Conservation (phyloP, 148 eudicot species). For the Amaranthus cruentus region DNA sequence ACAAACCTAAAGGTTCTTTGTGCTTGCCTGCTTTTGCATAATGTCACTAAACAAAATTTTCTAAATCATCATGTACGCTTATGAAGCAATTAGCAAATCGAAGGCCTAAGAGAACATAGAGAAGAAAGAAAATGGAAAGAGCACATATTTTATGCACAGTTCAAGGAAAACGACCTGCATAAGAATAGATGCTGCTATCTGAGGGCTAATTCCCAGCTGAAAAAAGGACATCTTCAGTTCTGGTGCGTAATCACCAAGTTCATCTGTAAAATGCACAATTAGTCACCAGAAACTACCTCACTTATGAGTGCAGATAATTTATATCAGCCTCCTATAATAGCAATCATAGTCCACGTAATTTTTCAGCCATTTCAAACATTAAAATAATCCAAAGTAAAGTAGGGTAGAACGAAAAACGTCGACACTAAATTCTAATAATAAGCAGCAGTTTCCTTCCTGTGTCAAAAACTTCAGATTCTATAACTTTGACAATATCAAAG, state of each 20-base stretch:
- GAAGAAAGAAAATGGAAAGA: background rate
- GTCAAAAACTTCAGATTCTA: background rate
- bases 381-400: background rate
- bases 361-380: background rate
- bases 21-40: background rate
- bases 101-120: background rate
- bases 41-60: background rate
- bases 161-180: slow-evolving; percentile 65
- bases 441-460: background rate
- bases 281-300: background rate
- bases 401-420: background rate
- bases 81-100: background rate
- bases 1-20: background rate
- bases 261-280: slow-evolving; percentile 44
- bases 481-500: background rate
- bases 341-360: background rate
- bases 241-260: slow-evolving; percentile 73
- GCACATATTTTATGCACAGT: background rate
- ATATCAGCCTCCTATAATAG: background rate
- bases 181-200: slow-evolving; percentile 88
- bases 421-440: background rate
- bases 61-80: slow-evolving; percentile 1
- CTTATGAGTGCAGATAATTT: background rate
- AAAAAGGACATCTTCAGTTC: slow-evolving; percentile 94
- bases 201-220: slow-evolving; percentile 97